Base-by-base conservation (phyloP, 2,329 filamentous ascomycete species). In the Xylariaceae sp. region DNA sequence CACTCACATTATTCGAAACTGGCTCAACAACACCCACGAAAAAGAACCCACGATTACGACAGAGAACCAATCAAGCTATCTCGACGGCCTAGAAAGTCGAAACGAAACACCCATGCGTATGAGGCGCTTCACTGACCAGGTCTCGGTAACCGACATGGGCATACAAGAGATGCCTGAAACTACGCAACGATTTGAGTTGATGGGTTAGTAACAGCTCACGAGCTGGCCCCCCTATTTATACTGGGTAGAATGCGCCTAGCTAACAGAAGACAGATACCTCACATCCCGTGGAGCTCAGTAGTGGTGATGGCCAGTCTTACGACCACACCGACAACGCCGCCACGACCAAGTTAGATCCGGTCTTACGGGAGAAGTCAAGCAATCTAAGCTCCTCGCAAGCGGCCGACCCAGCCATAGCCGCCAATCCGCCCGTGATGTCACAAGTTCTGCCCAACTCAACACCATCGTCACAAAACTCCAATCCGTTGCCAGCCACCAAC, bases 31-130 rank as follows among this genome's bases (percentile, higher is more conserved):
- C 7, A 57, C 47, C 3, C 34, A 60, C 51, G 72, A 74, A 51
- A 83, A 83, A 65, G 74, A 76, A 0, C 69, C 73, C 1, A 81
- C 80, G 0, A 68, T 78, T 55, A 78, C 77, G 2, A 78, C 75
- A 3, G 77, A 78, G 1, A 77, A 79, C n/a, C 69, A 73, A 0
- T 70, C 72, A 0, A 68, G 69, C 4, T 62, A 64, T 10, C 74
- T 69, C 34, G 74, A 75, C 5, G 78, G 78, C 4, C 73, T 75
- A 64, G 74, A 75, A 18, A 75, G 68, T 57, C 60, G 66, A n/a
- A 62, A 62, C 35, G 49, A 59, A 7, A 66, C 66, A 13, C 67
- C 66, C 17, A 66, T 68, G 5, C 65, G 62, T 4, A 34, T 57
- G 8, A 56, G 48, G 10, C 50, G 55, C 23, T 42, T 51, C 34